A percentile compares a stretch with the other conserved stretches of the same genome.
Conservation (phyloP, 2,329 filamentous ascomycete species). For the Dactylellina parvicollis region DNA sequence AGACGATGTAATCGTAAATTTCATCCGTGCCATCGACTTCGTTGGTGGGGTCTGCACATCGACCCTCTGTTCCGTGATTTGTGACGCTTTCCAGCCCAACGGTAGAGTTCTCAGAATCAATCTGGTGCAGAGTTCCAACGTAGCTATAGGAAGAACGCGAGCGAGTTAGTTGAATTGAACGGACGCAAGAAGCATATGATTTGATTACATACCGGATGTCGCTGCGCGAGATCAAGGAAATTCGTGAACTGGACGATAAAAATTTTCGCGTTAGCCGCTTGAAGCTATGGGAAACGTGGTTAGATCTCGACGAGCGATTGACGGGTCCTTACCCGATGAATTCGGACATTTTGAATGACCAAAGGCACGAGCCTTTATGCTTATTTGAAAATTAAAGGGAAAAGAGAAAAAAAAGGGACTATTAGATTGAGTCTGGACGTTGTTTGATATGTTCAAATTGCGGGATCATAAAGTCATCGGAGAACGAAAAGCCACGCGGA, state of each 20-base stretch:
- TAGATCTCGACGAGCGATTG: constrained; percentile 60
- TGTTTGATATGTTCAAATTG: constrained; percentile 54
- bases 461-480: constrained; percentile 51
- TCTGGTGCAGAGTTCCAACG: constrained; percentile 93
- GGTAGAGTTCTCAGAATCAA: constrained; percentile 96
- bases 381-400: neutral
- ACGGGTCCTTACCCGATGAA: constrained; percentile 69
- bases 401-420: neutral
- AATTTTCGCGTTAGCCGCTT: constrained; percentile 40
- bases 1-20: constrained; percentile 98
- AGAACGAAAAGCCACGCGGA: constrained; percentile 23
- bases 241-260: constrained; percentile 74
- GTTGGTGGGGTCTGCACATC: constrained; percentile 78
- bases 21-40: constrained; percentile 86
- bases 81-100: constrained; percentile 96
- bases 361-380: neutral
- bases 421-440: constrained; percentile 15
- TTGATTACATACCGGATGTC: constrained; percentile 82
- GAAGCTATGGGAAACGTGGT: constrained; percentile 58
- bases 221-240: constrained; percentile 96
- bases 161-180: constrained; percentile 4
- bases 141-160: constrained; percentile 72
- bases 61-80: constrained; percentile 93
- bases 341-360: constrained; percentile 66
- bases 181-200: constrained; percentile 7